phyloP scores from a whole-genome alignment of 805 yeast species.

The Monosporozyma solicola region DNA sequence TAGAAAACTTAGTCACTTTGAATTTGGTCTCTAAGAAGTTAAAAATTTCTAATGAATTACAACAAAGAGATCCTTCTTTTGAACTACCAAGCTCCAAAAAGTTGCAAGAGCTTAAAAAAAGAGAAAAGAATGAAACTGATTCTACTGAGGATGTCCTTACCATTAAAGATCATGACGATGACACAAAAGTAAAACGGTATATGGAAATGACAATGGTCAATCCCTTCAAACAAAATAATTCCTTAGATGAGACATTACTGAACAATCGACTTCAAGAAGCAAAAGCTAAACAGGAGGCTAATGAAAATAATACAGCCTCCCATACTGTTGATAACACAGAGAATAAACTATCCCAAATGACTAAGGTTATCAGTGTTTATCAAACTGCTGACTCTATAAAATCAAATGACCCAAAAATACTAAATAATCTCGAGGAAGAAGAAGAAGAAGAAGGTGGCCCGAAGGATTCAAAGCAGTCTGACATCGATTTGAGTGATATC shows the following conservation, averaged over 20 bases:
- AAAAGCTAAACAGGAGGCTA: not conserved
- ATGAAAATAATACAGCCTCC: constrained; percentile 1
- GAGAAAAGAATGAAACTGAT: not conserved
- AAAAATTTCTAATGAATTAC: constrained; percentile 23
- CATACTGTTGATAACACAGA: not conserved
- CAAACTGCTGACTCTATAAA: constrained; percentile 8
- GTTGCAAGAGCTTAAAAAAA: not conserved
- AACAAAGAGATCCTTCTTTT: constrained; percentile 15
- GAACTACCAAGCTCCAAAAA: constrained; percentile 2
- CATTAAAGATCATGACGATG: constrained; percentile 10
- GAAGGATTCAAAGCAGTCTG: constrained; percentile 8
- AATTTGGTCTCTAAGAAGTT: constrained; percentile 19
- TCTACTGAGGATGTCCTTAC: constrained; percentile 2
- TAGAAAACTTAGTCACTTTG: constrained; percentile 8
- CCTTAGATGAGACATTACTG: constrained; percentile 8
- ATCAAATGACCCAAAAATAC: not conserved
- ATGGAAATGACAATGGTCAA: constrained; percentile 31
- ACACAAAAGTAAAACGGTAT: constrained; percentile 15
- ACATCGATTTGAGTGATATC: constrained; percentile 22
- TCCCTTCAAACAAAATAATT: constrained; percentile 17
- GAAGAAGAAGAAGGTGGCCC: not conserved
- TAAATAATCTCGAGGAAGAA: not conserved
- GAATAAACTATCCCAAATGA: constrained; percentile 24
- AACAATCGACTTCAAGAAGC: not conserved
- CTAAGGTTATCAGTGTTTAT: constrained; percentile 27